phyloP scores from a whole-genome alignment of 495 filamentous ascomycete species.

The Annulohypoxylon maeteangense region DNA sequence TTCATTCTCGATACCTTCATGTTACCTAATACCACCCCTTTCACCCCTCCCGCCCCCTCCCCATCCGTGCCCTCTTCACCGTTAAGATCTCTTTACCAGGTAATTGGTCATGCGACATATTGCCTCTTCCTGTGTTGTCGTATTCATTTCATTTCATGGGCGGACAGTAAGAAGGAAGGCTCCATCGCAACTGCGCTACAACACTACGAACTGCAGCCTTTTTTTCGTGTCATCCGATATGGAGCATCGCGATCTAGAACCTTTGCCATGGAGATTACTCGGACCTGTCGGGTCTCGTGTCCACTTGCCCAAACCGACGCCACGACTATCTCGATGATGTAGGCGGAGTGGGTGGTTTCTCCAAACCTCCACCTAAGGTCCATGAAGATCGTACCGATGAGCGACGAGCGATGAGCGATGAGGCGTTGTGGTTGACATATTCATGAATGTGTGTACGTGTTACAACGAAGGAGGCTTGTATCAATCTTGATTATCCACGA shows the following conservation, averaged over 20 bases:
- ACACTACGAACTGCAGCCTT: conserved; percentile 25
- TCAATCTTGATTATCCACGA: conserved; percentile 1
- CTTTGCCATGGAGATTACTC: not conserved
- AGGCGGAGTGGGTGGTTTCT: not conserved
- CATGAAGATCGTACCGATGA: not conserved
- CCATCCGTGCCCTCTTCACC: not conserved
- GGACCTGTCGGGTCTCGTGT: conserved; percentile 32
- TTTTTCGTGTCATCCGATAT: conserved; percentile 17
- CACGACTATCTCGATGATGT: conserved; percentile 18
- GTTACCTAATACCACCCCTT: conserved; percentile 2
- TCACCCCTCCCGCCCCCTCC: not conserved
- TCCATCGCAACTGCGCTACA: conserved; percentile 17
- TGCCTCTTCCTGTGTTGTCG: conserved; percentile 26
- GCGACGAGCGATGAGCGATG: too few relatives aligned
- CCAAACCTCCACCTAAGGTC: not conserved
- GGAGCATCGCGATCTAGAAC: conserved; percentile 13
- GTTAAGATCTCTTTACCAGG: conserved; percentile 8
- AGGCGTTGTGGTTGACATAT: not conserved
- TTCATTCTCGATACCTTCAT: conserved; percentile 25
- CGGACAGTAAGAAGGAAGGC: not conserved
- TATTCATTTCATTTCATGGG: conserved; percentile 22
- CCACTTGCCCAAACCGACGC: conserved; percentile 19
- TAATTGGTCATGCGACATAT: conserved; percentile 34
- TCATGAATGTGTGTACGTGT: conserved; percentile 18
- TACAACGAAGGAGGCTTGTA: not conserved